Conservation (phyloP, 257 asterid genomes). For the Capsicum chinense region DNA sequence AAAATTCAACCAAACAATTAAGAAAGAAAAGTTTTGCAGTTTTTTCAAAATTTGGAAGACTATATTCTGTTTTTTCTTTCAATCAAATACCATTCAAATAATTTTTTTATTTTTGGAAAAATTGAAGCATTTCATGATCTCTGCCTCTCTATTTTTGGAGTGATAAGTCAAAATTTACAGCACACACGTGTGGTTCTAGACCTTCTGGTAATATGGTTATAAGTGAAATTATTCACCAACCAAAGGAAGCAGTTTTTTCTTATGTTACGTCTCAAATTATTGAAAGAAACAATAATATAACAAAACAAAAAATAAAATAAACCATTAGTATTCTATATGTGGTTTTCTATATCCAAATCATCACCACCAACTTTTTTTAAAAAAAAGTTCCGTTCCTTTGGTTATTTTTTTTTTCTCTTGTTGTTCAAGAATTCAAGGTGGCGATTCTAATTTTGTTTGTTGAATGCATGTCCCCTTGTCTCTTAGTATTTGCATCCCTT, state of each 20-base stretch:
- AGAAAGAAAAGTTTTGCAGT: background rate
- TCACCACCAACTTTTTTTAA: background rate
- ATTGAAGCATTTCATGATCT: background rate
- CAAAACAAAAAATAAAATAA: background rate
- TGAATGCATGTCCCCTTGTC: conserved; percentile 11
- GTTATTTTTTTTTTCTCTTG: background rate
- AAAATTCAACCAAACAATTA: background rate
- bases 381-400: conserved; percentile 2
- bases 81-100: background rate
- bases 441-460: background rate
- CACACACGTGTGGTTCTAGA: conserved; percentile 16
- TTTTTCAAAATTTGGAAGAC: background rate
- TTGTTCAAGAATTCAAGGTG: conserved; percentile 29
- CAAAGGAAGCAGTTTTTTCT: background rate
- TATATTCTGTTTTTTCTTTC: background rate
- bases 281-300: background rate
- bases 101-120: background rate
- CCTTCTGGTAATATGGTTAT: conserved; percentile 24
- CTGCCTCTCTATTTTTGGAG: background rate
- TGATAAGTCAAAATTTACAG: background rate
- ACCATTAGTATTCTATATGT: background rate
- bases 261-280: background rate
- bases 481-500: no score
- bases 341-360: background rate
- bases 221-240: background rate